These are phyloP conservation scores for Saccharum hybrid DNA, from an alignment of 202 grass and related monocot genomes.

Conservation along the genomic window DNA sequence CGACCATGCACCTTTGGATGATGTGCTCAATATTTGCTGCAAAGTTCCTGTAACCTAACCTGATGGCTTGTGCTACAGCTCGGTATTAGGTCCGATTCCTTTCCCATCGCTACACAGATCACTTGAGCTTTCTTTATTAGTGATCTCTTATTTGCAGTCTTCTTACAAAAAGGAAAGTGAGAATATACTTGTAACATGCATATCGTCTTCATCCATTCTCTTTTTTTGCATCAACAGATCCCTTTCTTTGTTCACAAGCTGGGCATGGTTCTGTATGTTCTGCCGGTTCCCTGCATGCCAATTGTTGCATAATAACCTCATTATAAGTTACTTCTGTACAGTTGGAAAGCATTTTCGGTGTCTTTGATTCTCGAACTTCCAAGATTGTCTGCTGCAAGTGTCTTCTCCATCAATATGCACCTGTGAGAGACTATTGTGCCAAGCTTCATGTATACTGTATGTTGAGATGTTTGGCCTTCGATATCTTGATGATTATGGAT, in stretches of 20 bases:
- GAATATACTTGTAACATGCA: conserved; percentile 10
- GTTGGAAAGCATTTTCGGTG: neutral
- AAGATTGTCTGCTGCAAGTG: neutral
- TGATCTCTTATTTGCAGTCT: neutral
- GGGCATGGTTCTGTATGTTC: conserved; percentile 17
- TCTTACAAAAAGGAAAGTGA: neutral
- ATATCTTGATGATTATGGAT: neutral
- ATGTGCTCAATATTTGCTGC: conserved; percentile 67
- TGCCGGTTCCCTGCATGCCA: neutral
- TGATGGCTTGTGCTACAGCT: conserved; percentile 32
- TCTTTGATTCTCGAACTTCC: neutral
- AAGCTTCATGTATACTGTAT: neutral
- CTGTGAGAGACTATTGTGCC: neutral
- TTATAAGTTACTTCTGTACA: conserved; percentile 22
- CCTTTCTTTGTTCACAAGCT: conserved; percentile 44
- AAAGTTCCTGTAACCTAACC: conserved; percentile 43
- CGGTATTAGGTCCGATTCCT: neutral
- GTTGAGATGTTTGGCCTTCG: neutral
- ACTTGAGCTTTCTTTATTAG: neutral
- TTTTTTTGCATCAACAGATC: conserved; percentile 10
- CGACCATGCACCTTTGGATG: conserved; percentile 76
- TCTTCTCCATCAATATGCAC: conserved; percentile 5
- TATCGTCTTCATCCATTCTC: neutral
- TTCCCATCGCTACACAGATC: neutral
- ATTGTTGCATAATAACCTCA: conserved; percentile 13